Evolutionary conservation across 2,329 filamentous ascomycete species (phyloP).

Genomic region (Trichoderma sp.): DNA sequence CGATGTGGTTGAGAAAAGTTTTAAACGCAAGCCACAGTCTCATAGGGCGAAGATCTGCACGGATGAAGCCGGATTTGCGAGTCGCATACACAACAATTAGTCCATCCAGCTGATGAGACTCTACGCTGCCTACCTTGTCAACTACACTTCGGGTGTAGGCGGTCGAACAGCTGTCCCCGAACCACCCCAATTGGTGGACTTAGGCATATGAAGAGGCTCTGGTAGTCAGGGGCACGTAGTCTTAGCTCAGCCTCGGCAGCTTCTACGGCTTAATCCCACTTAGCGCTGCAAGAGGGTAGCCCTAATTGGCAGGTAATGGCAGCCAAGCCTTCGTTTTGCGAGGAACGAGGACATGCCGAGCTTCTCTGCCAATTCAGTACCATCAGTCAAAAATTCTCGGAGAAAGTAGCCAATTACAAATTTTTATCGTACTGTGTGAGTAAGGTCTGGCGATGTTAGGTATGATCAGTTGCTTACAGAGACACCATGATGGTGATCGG

Average conservation of each 20-base stretch:
- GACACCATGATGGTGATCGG: neutral
- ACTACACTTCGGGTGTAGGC: neutral
- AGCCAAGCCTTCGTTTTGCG: neutral
- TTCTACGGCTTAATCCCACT: conserved; percentile 13
- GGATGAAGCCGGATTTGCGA: conserved; percentile 10
- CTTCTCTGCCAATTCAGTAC: neutral
- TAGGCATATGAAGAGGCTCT: conserved; percentile 3
- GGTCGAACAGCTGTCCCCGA: neutral
- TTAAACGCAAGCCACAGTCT: neutral
- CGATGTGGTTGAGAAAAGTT: neutral
- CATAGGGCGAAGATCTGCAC: neutral
- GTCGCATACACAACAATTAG: neutral
- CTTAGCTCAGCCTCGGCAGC: conserved; percentile 8
- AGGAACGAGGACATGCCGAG: conserved; percentile 6
- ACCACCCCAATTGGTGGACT: neutral
- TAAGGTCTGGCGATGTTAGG: neutral
- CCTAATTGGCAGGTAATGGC: conserved; percentile 14
- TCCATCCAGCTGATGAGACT: neutral
- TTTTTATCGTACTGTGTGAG: neutral
- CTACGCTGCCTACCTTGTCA: neutral
- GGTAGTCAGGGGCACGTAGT: neutral
- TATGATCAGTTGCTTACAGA: neutral
- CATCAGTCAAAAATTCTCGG: neutral
- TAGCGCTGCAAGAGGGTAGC: neutral
- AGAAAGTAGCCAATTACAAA: neutral